Conservation (phyloP, 2,329 filamentous ascomycete genomes). For the Colletotrichum tamarilloi region DNA sequence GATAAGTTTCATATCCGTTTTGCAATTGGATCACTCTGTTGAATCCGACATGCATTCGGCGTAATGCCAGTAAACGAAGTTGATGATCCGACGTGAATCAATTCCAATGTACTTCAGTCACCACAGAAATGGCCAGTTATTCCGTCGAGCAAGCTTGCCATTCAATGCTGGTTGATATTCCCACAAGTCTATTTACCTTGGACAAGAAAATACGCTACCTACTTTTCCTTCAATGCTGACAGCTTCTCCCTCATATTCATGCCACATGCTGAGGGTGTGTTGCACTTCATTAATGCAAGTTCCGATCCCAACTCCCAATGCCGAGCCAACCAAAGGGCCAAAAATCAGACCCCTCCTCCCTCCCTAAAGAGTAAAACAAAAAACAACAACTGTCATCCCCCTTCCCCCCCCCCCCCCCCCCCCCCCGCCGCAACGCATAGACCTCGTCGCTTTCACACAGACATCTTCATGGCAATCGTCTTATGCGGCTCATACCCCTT, state of each 20-base stretch:
- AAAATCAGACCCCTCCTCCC: conserved; percentile 2
- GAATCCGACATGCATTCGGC: neutral
- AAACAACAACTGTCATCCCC: neutral
- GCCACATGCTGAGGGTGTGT: conserved; percentile 16
- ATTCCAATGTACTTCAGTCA: no score
- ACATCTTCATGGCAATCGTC: conserved; percentile 98
- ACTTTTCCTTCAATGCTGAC: conserved; percentile 4
- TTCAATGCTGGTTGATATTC: neutral
- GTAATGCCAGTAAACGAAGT: conserved; percentile 16
- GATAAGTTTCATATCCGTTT: conserved; percentile 22
- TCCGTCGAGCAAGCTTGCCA: neutral
- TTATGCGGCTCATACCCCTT: conserved; percentile 92
- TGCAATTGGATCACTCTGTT: conserved; percentile 5
- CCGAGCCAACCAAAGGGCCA: neutral
- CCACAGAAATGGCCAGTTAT: no score
- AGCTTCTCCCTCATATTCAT: conserved; percentile 22
- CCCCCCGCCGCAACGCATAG: neutral
- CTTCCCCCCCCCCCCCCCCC: no score
- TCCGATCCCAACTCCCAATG: conserved; percentile 17
- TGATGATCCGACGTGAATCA: neutral
- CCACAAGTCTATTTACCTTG: neutral
- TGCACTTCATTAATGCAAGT: conserved; percentile 31
- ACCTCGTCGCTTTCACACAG: conserved; percentile 65
- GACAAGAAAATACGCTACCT: neutral
- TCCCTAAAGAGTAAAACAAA: neutral